Evolutionary conservation across 192 early-diverging fungal genomes (phyloP), one percentile per base, ranked within the genome.

Genomic region (Gaertneriomyces sp.): DNA sequence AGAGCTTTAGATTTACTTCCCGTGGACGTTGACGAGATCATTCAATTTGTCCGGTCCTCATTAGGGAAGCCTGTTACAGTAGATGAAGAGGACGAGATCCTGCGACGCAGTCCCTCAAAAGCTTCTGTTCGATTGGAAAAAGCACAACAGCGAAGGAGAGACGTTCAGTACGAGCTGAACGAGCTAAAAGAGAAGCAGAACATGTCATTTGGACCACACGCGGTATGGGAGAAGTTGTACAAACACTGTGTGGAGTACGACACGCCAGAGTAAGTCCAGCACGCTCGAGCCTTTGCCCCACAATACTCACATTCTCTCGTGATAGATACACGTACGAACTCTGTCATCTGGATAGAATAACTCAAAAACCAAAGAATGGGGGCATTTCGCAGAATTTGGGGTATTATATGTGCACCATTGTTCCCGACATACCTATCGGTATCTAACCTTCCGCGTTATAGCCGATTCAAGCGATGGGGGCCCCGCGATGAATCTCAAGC

Each of bases 341-440:
- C 66, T 99, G 96, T 74, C 64, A 95, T 16, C 80, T 91, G 66
- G 90, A 86, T 12, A 79, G 80, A 19, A 91, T 88, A 0, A 72
- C 82, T 38, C 96, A 98, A 80, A 85, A 83, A 38, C 80, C 77
- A 58, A 84, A 89, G 58, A 80, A 81, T 59, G 79, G 87, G 60
- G 68, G 74, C 42, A 64, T 75, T 55, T 72, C 76, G 57, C 85
- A 85, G 43, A 68, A 66, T 42, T 72, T 90, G 14, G 89, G 89
- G 53, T 81, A 70, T 43, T 76, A 50, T 42, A n/a, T 51, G 38
- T 63, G 79, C 79, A 66, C 72, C 61, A 87, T 86, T 66, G 52
- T 4, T 33, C 25, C 25, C 25, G 2, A 33, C 25, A 33, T 33
- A 33, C 25, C 2, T 33, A 2, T 33, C 2, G 25, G 60, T 67